Percentiles rank a stretch among this genome's conserved stretches.
Evolutionary conservation across 495 filamentous ascomycete species (phyloP).

Genomic region (Xylona heveae): DNA sequence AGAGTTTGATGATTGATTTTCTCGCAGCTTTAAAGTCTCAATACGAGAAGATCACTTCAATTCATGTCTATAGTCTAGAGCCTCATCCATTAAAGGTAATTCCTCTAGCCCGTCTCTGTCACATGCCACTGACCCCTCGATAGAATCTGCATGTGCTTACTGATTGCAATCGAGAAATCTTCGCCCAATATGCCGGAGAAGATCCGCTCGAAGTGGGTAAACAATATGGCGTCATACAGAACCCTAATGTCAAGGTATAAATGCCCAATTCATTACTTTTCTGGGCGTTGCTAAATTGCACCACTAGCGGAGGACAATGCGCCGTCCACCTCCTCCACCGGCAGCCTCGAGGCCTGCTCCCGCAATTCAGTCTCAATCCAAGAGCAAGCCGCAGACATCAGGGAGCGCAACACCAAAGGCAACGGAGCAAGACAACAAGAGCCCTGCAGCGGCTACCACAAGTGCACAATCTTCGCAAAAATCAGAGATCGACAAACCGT

Average conservation of each 20-base stretch:
- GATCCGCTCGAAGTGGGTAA: slow-evolving; percentile 38
- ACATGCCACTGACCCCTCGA: not conserved
- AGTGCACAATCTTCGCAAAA: slow-evolving; percentile 2
- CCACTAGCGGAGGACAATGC: slow-evolving; percentile 28
- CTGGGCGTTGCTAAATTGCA: too few species aligned
- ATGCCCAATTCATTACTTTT: not conserved
- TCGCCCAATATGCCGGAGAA: slow-evolving; percentile 28
- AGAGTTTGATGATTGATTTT: slow-evolving; percentile 6
- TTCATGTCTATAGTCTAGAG: slow-evolving; percentile 77
- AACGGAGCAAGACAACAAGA: not conserved
- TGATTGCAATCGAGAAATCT: slow-evolving; percentile 39
- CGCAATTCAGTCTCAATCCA: not conserved
- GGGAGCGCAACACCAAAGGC: not conserved
- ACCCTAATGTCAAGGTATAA: slow-evolving; percentile 35
- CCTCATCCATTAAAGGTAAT: slow-evolving; percentile 41
- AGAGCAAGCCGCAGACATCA: not conserved
- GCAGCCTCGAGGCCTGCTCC: slow-evolving; percentile 2
- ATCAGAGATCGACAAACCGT: slow-evolving; percentile 8
- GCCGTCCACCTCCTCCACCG: slow-evolving; percentile 9
- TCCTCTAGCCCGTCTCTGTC: not conserved
- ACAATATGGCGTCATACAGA: slow-evolving; percentile 49
- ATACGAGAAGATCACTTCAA: slow-evolving; percentile 47
- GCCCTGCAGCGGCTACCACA: not conserved
- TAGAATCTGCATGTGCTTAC: slow-evolving; percentile 53
- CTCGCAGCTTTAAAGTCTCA: slow-evolving; percentile 37